Percentiles rank a stretch among this genome's conserved stretches.
Evolutionary conservation across 352 stramenopile species (phyloP).

Genomic region (Phytophthora megakarya): DNA sequence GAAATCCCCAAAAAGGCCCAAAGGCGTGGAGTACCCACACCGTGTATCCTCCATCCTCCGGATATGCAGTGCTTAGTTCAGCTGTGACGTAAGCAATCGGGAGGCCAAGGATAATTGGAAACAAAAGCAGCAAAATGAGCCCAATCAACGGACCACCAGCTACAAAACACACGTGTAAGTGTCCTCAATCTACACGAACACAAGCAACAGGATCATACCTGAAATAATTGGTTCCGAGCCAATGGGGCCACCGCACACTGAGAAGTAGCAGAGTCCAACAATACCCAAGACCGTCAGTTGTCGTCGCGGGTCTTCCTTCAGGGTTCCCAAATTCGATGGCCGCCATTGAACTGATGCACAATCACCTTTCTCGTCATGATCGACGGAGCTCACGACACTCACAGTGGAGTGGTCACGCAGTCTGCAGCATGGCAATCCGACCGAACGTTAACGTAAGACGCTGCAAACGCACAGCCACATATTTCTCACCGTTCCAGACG

Average conservation of each 20-base stretch:
- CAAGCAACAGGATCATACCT: slow-evolving; percentile 17
- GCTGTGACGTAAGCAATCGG: slow-evolving; percentile 93
- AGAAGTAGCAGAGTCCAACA: slow-evolving; percentile 60
- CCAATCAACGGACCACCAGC: slow-evolving; percentile 69
- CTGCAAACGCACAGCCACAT: background rate
- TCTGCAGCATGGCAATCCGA: slow-evolving; percentile 12
- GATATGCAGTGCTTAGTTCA: slow-evolving; percentile 91
- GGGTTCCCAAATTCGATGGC: slow-evolving; percentile 29
- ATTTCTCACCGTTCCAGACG: slow-evolving; percentile 40
- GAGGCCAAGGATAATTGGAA: slow-evolving; percentile 90
- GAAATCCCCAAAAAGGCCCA: slow-evolving; percentile 87
- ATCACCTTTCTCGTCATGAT: slow-evolving; percentile 19
- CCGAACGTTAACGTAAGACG: background rate
- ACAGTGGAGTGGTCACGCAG: slow-evolving; percentile 25
- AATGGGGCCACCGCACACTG: slow-evolving; percentile 48
- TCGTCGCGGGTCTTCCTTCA: slow-evolving; percentile 46
- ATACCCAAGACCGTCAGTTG: slow-evolving; percentile 51
- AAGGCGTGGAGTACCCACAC: slow-evolving; percentile 93
- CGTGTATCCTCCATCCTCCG: slow-evolving; percentile 84
- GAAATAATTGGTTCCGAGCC: slow-evolving; percentile 53
- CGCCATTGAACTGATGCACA: slow-evolving; percentile 30
- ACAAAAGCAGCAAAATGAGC: slow-evolving; percentile 86
- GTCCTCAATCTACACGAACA: slow-evolving; percentile 2
- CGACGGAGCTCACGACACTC: slow-evolving; percentile 22
- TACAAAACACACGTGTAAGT: slow-evolving; percentile 3